phyloP scores from a whole-genome alignment of 208 protist genomes.

The Wallacemonas sp. region DNA sequence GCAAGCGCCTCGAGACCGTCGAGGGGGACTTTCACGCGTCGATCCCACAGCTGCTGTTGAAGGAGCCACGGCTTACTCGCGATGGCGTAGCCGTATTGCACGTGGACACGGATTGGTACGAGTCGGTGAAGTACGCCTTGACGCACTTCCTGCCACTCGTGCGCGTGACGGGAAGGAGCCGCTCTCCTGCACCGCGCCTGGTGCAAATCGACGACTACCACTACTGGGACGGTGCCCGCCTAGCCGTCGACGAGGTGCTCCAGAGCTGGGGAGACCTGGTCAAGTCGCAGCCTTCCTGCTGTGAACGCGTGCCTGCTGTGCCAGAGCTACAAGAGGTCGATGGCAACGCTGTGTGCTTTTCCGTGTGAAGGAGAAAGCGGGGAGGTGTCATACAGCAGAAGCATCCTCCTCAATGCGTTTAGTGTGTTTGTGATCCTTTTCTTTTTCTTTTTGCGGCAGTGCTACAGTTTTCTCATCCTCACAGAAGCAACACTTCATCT shows the following conservation, averaged over 20 bases:
- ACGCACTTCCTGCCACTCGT: slow-evolving; percentile 36
- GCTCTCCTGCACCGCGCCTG: slow-evolving; percentile 8
- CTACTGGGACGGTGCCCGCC: slow-evolving; percentile 67
- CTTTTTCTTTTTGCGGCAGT: background rate
- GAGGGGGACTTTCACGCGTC: slow-evolving; percentile 52
- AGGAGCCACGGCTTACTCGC: slow-evolving; percentile 13
- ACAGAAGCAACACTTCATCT: no score
- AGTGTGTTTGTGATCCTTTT: no score
- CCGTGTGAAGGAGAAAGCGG: slow-evolving; percentile 1
- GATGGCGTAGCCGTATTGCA: slow-evolving; percentile 59
- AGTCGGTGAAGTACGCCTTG: slow-evolving; percentile 53
- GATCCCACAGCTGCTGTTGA: slow-evolving; percentile 35
- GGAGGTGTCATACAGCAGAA: background rate
- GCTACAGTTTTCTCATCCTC: no score
- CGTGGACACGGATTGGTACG: slow-evolving; percentile 83
- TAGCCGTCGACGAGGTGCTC: slow-evolving; percentile 63
- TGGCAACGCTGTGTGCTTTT: slow-evolving; percentile 71
- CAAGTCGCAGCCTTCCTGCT: background rate
- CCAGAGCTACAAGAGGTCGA: slow-evolving; percentile 26
- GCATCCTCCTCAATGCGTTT: no score
- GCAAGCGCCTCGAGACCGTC: slow-evolving; percentile 44
- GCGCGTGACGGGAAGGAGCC: background rate
- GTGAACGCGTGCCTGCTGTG: no score
- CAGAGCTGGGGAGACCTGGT: background rate
- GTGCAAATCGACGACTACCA: slow-evolving; percentile 86